Evolutionary conservation across 352 stramenopile genomes (phyloP).

Genomic region (Phytophthora boehmeriae): DNA sequence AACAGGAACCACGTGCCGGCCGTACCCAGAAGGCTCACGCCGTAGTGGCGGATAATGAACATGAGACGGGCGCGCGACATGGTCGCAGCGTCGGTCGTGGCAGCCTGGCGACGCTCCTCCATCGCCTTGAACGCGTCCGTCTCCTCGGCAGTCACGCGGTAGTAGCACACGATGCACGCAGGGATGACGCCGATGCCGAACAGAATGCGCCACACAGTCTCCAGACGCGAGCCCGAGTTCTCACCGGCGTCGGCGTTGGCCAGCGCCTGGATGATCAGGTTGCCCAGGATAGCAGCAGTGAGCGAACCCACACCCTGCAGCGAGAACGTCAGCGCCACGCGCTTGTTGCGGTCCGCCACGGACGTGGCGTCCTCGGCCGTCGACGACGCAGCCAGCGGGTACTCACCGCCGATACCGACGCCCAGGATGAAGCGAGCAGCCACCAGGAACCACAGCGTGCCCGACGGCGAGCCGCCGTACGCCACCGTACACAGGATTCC

Average conservation of each 20-base stretch:
- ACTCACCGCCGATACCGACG: constrained; percentile 63
- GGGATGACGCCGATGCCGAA: constrained; percentile 70
- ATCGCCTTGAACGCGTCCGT: constrained; percentile 49
- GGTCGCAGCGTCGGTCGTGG: constrained; percentile 7
- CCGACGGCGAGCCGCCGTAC: constrained; percentile 41
- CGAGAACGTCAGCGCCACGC: constrained; percentile 70
- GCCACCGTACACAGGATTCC: constrained; percentile 65
- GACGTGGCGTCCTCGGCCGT: constrained; percentile 66
- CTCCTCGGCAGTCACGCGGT: constrained; percentile 63
- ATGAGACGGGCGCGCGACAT: constrained; percentile 16
- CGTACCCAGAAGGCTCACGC: constrained; percentile 59
- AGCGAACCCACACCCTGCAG: constrained; percentile 67
- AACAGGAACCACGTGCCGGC: constrained; percentile 88
- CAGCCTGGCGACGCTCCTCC: constrained; percentile 26
- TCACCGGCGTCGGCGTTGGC: constrained; percentile 43
- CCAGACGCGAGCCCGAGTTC: constrained; percentile 47
- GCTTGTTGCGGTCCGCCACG: constrained; percentile 51
- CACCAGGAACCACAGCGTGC: constrained; percentile 71
- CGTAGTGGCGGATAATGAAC: constrained; percentile 63
- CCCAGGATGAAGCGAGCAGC: constrained; percentile 63
- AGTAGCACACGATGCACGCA: constrained; percentile 69
- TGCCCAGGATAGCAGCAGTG: constrained; percentile 65
- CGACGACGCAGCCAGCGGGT: constrained; percentile 54
- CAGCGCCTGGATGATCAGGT: constrained; percentile 58
- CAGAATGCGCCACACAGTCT: constrained; percentile 71